Evolutionary conservation across 345 rosid genomes (phyloP), one percentile per base, ranked within the genome.

Genomic region (Raphanus raphanistrum): DNA sequence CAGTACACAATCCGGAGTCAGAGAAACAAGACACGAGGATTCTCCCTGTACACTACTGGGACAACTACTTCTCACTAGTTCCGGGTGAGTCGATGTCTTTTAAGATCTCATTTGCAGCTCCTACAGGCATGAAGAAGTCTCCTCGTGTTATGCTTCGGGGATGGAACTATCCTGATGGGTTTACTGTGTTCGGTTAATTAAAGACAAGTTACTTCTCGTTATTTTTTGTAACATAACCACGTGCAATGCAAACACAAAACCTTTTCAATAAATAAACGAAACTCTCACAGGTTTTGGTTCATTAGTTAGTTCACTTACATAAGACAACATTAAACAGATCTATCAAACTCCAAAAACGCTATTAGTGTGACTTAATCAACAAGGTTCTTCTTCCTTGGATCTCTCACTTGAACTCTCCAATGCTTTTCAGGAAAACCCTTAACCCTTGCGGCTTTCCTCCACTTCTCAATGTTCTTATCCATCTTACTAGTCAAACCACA

Each of bases 31-130:
- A 94, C 82, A 87, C 96, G 4, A 87, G 99, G 78, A 94, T 94
- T 76, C 90, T 92, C 48, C 99, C 99, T 3, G 98, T 94, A 72
- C 94, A 94, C 78, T 94, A 94, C 81, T 87, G 98, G 0, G 92
- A 94, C 82, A 94, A 92, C 84, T 92, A 89, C 65, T 92, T 94
- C 78, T 94, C 98, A 0, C 85, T 94, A 43, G 96, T 84, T 21
- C 97, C 98, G 2, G 97, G 96, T 11, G 97, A 94, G 82, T 75
- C 68, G 31, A 85, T 90, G 90, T 68, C 87, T 5, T 73, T 87
- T 63, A 90, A 88, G 81, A 82, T 94, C 72, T 82, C 90, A 6
- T 94, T 94, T 26, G 84, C 88, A 84, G 84, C 85, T 74, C 98
- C 97, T 72, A 45, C 59, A 2, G 97, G 94, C 12, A 88, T 83